Base-by-base conservation (phyloP, 2,329 filamentous ascomycete species). In the Paecilomyces variotii region DNA sequence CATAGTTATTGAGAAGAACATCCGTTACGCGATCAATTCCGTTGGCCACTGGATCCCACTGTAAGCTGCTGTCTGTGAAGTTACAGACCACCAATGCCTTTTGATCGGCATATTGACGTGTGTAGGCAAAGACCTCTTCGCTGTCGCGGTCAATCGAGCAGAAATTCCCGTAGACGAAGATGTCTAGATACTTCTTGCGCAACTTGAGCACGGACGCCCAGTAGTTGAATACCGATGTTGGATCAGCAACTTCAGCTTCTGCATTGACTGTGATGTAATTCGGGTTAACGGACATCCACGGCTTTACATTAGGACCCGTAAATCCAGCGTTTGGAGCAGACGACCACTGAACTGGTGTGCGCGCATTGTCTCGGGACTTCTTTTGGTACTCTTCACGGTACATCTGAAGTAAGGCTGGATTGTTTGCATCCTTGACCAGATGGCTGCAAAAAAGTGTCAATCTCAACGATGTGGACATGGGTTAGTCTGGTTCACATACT, bases 271-370 rank as follows among this genome's bases (percentile, higher is more conserved):
- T 70, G 1, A 68, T 68, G 68, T 85, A 86, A 67, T 85, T 81
- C 58, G 86, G 82, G 67, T 89, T 86, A 45, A 85, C 81, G 12
- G 82, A 80, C 82, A 91, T 90, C 88, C 88, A 91, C 2, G 87
- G 86, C 57, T 77, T 78, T 3, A 68, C 70, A 7, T 72, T 74
- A 1, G 73, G 73, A 1, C 75, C 75, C 0, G 86, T 85, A 74
- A 91, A 91, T 10, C 88, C 88, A 0, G 78, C 87, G 60, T 90
- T 81, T 0, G 74, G 67, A 1, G 73, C 76, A n/a, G 72, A 67
- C 61, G 84, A 79, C 88, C 88, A 91, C 67, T 90, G 87, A 72
- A 91, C 86, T 0, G 88, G 88, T 0, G 86, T 85, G 53, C 88
- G 80, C 6, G 84, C 84, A 70, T 91, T 88, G 71, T 91, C 88